A percentile compares a stretch with the other conserved stretches of the same genome.
Conservation (phyloP, 768 basidiomycete species). For the Rhizopogon roseolus region DNA sequence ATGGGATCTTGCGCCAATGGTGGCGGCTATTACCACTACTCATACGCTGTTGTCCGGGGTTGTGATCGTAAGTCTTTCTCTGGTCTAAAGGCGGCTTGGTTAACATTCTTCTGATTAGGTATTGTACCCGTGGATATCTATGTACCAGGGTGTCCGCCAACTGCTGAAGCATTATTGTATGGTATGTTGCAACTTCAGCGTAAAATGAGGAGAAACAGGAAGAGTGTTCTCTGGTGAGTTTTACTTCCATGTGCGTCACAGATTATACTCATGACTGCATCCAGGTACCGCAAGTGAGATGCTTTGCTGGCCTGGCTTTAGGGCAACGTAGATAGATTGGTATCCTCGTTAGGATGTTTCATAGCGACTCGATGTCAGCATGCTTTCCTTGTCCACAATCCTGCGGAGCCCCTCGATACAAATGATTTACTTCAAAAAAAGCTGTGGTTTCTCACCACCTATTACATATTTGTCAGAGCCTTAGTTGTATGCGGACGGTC, state of each 20-base stretch:
- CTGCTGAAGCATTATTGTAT: constrained; percentile 95
- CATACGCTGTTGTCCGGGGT: constrained; percentile 97
- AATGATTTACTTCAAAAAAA: not conserved
- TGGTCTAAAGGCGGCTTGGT: not conserved
- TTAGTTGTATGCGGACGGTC: too few species aligned
- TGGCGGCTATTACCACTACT: constrained; percentile 96
- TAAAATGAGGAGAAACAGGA: constrained; percentile 89
- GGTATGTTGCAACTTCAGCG: constrained; percentile 96
- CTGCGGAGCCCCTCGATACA: not conserved
- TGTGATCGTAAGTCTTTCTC: constrained; percentile 74
- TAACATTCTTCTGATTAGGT: constrained; percentile 36
- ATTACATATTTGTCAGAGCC: too few species aligned
- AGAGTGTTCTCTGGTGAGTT: constrained; percentile 79
- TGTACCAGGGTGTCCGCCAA: constrained; percentile 92
- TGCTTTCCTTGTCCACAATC: not conserved
- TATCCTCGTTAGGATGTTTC: not conserved
- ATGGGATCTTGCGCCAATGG: constrained; percentile 99
- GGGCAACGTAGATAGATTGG: constrained; percentile 24
- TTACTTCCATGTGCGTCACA: not conserved
- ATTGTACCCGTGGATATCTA: constrained; percentile 99
- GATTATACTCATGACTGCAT: not conserved
- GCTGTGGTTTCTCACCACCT: too few species aligned
- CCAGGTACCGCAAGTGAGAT: constrained; percentile 55
- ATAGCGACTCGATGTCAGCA: not conserved
- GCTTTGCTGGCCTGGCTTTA: not conserved